A percentile compares a stretch with the other conserved stretches of the same genome.
Conservation (phyloP, 768 basidiomycete genomes). For the Cubamyces sp. region DNA sequence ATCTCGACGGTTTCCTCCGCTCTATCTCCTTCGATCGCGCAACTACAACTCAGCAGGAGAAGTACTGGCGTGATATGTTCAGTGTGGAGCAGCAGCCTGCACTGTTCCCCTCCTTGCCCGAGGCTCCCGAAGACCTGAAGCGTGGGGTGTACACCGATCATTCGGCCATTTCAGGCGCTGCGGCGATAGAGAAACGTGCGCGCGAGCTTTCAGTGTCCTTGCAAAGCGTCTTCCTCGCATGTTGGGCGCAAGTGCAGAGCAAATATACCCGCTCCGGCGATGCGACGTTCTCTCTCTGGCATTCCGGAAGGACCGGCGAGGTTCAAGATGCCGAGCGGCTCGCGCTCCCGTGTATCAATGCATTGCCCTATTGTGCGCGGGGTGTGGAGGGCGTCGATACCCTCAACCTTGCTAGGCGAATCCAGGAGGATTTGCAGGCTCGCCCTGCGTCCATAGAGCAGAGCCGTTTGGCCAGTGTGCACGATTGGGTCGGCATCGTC, state of each 20-base stretch:
- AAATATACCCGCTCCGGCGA: constrained; percentile 32
- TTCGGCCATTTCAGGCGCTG: constrained; percentile 46
- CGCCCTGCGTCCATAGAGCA: constrained; percentile 48
- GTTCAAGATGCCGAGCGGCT: constrained; percentile 38
- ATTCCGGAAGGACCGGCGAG: constrained; percentile 43
- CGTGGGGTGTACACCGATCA: constrained; percentile 35
- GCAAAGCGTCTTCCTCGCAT: constrained; percentile 46
- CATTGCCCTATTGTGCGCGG: constrained; percentile 43
- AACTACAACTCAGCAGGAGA: constrained; percentile 20
- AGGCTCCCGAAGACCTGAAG: constrained; percentile 8
- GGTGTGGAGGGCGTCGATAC: constrained; percentile 20
- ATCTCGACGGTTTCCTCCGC: constrained; percentile 21
- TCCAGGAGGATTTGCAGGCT: constrained; percentile 41
- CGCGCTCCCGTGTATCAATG: constrained; percentile 51
- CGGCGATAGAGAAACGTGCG: constrained; percentile 51
- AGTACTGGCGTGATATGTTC: constrained; percentile 45
- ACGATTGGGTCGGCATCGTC: constrained; percentile 41
- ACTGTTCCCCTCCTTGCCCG: constrained; percentile 34
- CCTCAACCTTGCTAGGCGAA: constrained; percentile 36
- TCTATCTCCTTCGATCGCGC: not conserved
- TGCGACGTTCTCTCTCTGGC: constrained; percentile 51
- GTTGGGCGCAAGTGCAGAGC: constrained; percentile 47
- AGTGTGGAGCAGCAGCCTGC: constrained; percentile 25
- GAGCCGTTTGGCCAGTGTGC: constrained; percentile 41
- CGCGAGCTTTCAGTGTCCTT: constrained; percentile 40